These are phyloP conservation scores for Amylocystis lapponica DNA, from an alignment of 768 basidiomycete genomes.

Conservation along the genomic window DNA sequence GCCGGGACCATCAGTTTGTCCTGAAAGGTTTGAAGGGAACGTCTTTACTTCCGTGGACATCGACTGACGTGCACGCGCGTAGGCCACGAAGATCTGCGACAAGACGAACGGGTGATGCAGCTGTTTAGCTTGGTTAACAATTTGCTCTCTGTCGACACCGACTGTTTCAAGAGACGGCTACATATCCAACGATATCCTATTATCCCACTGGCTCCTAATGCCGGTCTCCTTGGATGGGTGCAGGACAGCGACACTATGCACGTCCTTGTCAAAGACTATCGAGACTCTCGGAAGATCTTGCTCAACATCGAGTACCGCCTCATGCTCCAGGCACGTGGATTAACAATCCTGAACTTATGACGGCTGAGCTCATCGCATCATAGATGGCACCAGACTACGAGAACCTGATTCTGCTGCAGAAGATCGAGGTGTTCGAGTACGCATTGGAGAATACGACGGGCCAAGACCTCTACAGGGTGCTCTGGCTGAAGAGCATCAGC, in stretches of 20 bases:
- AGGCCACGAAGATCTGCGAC: conserved; percentile 98
- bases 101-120: conserved; percentile 99
- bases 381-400: conserved; percentile 99
- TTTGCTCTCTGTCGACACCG: conserved; percentile 84
- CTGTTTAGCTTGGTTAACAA: conserved; percentile 97
- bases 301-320: conserved; percentile 98
- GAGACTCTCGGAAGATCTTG: conserved; percentile 93
- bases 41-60: background rate
- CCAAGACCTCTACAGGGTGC: conserved; percentile 92
- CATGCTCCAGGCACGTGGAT: conserved; percentile 77
- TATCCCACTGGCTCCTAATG: conserved; percentile 93
- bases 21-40: conserved; percentile 82
- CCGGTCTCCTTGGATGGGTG: conserved; percentile 93
- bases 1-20: conserved; percentile 84
- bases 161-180: conserved; percentile 92
- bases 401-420: conserved; percentile 87
- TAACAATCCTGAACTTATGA: background rate
- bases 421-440: conserved; percentile 99
- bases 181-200: conserved; percentile 92
- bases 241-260: conserved; percentile 94
- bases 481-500: conserved; percentile 93
- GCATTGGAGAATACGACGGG: conserved; percentile 98
- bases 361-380: conserved; percentile 10
- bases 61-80: background rate
- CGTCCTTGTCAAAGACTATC: conserved; percentile 91